Base-by-base conservation (phyloP, 2,329 filamentous ascomycete genomes). In the Blastomyces percursus region DNA sequence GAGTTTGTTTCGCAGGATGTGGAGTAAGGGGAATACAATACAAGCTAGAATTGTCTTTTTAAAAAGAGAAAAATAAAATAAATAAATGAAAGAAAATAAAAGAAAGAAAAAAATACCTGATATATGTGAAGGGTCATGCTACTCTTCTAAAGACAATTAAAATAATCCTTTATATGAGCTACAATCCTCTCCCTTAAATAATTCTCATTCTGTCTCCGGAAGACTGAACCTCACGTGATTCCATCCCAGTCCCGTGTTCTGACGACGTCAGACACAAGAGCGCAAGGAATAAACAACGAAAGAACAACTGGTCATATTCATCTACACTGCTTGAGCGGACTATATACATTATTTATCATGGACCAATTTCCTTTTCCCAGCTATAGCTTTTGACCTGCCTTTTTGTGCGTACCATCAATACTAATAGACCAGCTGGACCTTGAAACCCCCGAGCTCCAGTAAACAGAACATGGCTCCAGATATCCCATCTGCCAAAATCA, bases 1-100 rank as follows among this genome's bases (percentile, higher is more conserved):
- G 86, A 86, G 66, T 97, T 96, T 74, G 87, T 92, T 75, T 84
- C 86, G 60, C 91, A 96, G 78, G 81, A 83, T 66, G 72, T 80
- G 58, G 79, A 83, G 65, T 80, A 76, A 30, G 11, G 5, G 40
- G 0, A 30, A 27, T 19, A 59, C 19, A 56, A 40, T 56, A 42
- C 32, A 56, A 38, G 9, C 12, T 56, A 56, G 54, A 56, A 38
- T 24, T 40, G 54, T 24, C 19, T 35, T 21, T 56, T 12, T 50
- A n/a, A 40, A 40, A 32, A 30, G 4, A 4, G 4, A 30, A 30
- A 30, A 30, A 30, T n/a, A n/a, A 40, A 35, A 30, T 50, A n/a
- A 40, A 56, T 30, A 30, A 30, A 30, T 50, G n/a, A n/a, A n/a
- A n/a, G n/a, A n/a, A n/a, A n/a, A n/a, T n/a, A 19, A 40, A 30